These are phyloP conservation scores for Thymus quinquecostatus DNA, from an alignment of 257 asterid species.

Conservation along the genomic window DNA sequence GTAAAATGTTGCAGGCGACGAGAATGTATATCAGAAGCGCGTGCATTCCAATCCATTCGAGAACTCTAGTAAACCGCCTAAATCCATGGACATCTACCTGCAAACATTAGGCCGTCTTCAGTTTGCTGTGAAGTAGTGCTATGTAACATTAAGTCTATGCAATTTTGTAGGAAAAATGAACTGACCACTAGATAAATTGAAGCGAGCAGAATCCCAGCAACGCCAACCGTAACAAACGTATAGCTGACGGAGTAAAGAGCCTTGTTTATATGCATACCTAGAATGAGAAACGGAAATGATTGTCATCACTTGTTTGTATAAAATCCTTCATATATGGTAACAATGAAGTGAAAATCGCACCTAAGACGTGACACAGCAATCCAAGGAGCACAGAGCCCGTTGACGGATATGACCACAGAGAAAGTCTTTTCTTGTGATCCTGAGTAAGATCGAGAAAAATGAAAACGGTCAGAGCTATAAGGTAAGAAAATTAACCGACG, in stretches of 20 bases:
- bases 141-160: background rate
- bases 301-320: background rate
- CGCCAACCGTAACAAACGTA: slow-evolving; percentile 63
- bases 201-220: slow-evolving; percentile 64
- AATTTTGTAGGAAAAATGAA: background rate
- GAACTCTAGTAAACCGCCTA: slow-evolving; percentile 41
- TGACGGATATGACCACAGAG: slow-evolving; percentile 63
- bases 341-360: slow-evolving; percentile 36
- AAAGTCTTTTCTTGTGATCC: slow-evolving; percentile 64
- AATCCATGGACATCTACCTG: slow-evolving; percentile 63
- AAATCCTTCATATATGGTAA: background rate
- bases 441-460: slow-evolving; percentile 33
- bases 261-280: slow-evolving; percentile 75
- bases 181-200: slow-evolving; percentile 57
- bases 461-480: slow-evolving; percentile 6
- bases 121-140: background rate
- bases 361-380: slow-evolving; percentile 43
- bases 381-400: slow-evolving; percentile 47
- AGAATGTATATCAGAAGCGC: slow-evolving; percentile 58
- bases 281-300: background rate
- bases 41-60: slow-evolving; percentile 67
- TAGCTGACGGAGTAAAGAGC: slow-evolving; percentile 69
- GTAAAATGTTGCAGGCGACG: slow-evolving; percentile 65
- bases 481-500: background rate
- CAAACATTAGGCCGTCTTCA: slow-evolving; percentile 15